Base-by-base conservation (phyloP, 345 rosid species). In the Heritiera fomes region DNA sequence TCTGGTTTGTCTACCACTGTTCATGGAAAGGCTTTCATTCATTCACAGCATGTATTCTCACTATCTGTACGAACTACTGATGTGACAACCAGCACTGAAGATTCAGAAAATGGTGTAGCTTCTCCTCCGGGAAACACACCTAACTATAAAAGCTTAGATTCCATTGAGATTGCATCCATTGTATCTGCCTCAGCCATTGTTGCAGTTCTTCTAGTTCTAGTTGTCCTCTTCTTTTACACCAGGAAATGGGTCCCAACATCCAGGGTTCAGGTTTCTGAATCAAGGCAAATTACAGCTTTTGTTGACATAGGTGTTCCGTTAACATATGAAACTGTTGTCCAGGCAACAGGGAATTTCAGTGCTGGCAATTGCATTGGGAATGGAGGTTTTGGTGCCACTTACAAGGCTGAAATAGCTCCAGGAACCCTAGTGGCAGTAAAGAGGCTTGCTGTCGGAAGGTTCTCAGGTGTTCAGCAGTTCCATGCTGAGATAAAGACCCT, bases 381-480 rank as follows among this genome's bases (percentile, higher is more conserved):
- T 69, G 94, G 92, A 6, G 94, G 92, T 28, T 90, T 90, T 6
- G 94, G 94, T 41, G 84, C 94, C 0, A 90, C 91, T 0, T 90
- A 87, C 76, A 88, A 83, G 80, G 92, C 92, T 1, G 87, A 89
- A 17, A 82, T 90, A 12, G 78, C 89, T 30, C 87, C 88, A 1
- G 87, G 73, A 46, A 72, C 79, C 12, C 69, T 87, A 0, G 86
- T 80, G 78, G 94, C 92, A 32, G 81, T 90, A 3, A 90, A 90
- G 80, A 66, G 91, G 78, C 91, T 90, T 65, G 76, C 92, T 15
- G 84, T 88, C 18, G 92, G 94, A 28, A 84, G 92, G 78, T 89
- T 89, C 59, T 92, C 87, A 77, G 92, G 94, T 0, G 81, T 86
- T 49, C 88, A 86, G 69, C 94, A 90, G 77, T 90, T 90, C 34